phyloP scores from a whole-genome alignment of 2,329 filamentous ascomycete species.

The Calonectria pseudoturangicola region DNA sequence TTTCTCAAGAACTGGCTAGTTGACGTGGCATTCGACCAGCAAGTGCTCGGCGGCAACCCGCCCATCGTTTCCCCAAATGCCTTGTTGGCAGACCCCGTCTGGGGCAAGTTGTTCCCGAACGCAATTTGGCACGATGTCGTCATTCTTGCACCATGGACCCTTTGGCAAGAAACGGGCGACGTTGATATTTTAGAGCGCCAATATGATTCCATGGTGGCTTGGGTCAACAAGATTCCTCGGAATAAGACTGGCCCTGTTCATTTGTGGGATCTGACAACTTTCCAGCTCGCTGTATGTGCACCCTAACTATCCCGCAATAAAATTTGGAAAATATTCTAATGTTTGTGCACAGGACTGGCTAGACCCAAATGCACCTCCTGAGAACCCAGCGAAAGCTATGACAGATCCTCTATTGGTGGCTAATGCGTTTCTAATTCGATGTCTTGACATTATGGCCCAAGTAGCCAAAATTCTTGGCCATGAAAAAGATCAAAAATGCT shows the following conservation, averaged over 20 bases:
- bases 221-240: conserved; percentile 59
- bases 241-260: conserved; percentile 58
- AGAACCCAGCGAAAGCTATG: conserved; percentile 61
- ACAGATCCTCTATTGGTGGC: conserved; percentile 65
- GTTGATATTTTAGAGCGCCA: conserved; percentile 60
- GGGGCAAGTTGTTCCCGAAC: conserved; percentile 51
- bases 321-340: background rate
- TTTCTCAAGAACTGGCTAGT: conserved; percentile 65
- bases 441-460: conserved; percentile 61
- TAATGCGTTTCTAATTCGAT: conserved; percentile 67
- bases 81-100: conserved; percentile 33
- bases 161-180: conserved; percentile 64
- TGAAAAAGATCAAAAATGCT: conserved; percentile 38
- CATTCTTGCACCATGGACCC: conserved; percentile 63
- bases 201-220: conserved; percentile 62
- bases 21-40: conserved; percentile 48
- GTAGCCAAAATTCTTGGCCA: conserved; percentile 59
- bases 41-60: conserved; percentile 43
- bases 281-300: conserved; percentile 50
- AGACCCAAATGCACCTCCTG: conserved; percentile 66
- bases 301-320: background rate
- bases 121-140: conserved; percentile 67
- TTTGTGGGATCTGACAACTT: conserved; percentile 60
- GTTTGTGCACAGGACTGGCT: conserved; percentile 67
- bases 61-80: conserved; percentile 49